phyloP scores from a whole-genome alignment of 345 rosid species.

The Barbarea vulgaris region DNA sequence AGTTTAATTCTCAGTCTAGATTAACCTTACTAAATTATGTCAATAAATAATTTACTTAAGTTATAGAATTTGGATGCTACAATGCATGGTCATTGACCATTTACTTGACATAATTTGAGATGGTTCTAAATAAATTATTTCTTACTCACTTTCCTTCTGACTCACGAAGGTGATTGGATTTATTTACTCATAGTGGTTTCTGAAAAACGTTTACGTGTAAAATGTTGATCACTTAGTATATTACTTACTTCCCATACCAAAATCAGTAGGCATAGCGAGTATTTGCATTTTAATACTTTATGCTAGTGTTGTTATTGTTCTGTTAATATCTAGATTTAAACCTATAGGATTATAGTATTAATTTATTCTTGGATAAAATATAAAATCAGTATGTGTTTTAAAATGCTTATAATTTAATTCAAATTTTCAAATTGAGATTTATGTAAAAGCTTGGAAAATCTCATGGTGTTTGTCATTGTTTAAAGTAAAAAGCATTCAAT shows the following conservation, averaged over 20 bases:
- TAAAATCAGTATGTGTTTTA: background rate
- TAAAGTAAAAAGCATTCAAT: too few species aligned
- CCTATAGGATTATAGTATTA: background rate
- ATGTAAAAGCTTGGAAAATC: background rate
- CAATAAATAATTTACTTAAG: background rate
- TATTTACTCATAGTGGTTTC: background rate
- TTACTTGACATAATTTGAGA: background rate
- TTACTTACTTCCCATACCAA: background rate
- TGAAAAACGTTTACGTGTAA: background rate
- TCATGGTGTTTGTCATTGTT: background rate
- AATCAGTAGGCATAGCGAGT: background rate
- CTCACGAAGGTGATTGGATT: background rate
- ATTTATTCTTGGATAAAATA: background rate
- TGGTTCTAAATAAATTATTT: background rate
- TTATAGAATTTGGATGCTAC: background rate
- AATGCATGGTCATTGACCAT: slow-evolving; percentile 3
- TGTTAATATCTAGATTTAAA: background rate
- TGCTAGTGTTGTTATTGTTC: background rate
- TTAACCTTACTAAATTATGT: background rate
- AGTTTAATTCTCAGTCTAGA: background rate
- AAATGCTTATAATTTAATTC: background rate
- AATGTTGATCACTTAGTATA: background rate
- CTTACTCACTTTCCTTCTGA: background rate
- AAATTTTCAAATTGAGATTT: background rate
- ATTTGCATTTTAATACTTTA: background rate